Conservation (phyloP, 2,329 filamentous ascomycete species). For the Colletotrichum sp. region DNA sequence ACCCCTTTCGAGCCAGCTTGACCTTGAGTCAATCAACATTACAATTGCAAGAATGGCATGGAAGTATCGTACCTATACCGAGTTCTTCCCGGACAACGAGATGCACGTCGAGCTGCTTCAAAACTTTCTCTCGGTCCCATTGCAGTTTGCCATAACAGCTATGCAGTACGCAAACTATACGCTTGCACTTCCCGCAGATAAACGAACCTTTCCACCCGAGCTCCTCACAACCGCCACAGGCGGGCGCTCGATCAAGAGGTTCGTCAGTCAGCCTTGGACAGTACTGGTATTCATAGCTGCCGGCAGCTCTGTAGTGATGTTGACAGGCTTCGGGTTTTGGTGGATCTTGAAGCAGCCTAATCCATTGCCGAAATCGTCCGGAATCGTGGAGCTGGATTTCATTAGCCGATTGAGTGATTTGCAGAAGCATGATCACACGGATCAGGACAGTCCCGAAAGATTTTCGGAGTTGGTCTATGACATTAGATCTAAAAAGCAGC, state of each 20-base stretch:
- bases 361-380: constrained; percentile 1
- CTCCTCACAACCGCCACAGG: constrained; percentile 20
- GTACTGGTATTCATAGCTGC: constrained; percentile 22
- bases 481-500: not conserved
- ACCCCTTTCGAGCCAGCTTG: not conserved
- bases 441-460: not conserved
- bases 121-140: constrained; percentile 23
- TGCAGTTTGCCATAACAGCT: constrained; percentile 25
- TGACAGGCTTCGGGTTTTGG: not conserved
- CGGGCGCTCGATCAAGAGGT: constrained; percentile 17
- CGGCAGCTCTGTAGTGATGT: not conserved
- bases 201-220: constrained; percentile 17
- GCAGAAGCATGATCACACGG: not conserved
- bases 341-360: not conserved
- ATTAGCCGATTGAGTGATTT: not conserved
- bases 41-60: constrained; percentile 22
- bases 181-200: not conserved
- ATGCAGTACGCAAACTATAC: constrained; percentile 24
- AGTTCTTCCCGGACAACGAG: constrained; percentile 24
- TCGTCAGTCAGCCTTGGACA: constrained; percentile 23
- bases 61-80: constrained; percentile 24
- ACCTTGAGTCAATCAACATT: constrained; percentile 19
- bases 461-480: not conserved
- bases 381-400: constrained; percentile 6
- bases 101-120: constrained; percentile 18